Evolutionary conservation across 2,329 filamentous ascomycete species (phyloP), one percentile per base, ranked within the genome.

Genomic region (Monosporascus sp.): DNA sequence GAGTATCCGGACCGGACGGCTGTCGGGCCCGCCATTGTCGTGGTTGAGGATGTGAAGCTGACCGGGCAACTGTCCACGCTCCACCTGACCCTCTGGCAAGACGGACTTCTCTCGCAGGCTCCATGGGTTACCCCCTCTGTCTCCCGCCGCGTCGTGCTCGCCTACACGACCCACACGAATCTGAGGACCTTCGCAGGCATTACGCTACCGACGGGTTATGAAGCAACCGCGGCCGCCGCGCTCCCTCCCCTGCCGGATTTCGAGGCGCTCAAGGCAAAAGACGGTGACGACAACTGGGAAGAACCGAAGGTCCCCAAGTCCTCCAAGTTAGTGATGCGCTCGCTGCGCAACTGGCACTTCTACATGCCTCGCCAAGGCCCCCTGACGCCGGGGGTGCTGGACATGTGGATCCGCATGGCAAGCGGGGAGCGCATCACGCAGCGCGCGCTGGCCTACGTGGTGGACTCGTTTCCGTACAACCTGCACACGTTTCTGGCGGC

Each of bases 401-500:
- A 88, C 62, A 78, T 87, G 68, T 89, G 85, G 85, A 70, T 85
- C 7, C 74, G 78, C 40, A 76, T 85, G 52, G 66, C 72, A 6
- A 80, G 80, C n/a, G 75, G 76, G 0, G 76, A 77, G 52, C 77
- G 72, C 46, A 87, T 85, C 72, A 87, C 80, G 3, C 79, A 86
- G 61, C 77, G 75, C 7, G 74, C 75, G 4, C 68, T 88, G 5
- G 82, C 81, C 0, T 87, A 80, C 60, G 70, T 87, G 11, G 74
- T 75, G 31, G 86, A 89, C 66, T 82, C 82, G 70, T 88, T 85
- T 59, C 85, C 84, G 8, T 80, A 81, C 68, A 77, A 84, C 48
- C 66, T 86, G 38, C 79, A 87, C 66, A 65, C 53, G 1, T 62
- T 51, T 26, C 38, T 63, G 0, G 45, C 34, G 51, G 34, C 58